Evolutionary conservation across 2,329 filamentous ascomycete species (phyloP).

Genomic region (Trichoderma polysporum): DNA sequence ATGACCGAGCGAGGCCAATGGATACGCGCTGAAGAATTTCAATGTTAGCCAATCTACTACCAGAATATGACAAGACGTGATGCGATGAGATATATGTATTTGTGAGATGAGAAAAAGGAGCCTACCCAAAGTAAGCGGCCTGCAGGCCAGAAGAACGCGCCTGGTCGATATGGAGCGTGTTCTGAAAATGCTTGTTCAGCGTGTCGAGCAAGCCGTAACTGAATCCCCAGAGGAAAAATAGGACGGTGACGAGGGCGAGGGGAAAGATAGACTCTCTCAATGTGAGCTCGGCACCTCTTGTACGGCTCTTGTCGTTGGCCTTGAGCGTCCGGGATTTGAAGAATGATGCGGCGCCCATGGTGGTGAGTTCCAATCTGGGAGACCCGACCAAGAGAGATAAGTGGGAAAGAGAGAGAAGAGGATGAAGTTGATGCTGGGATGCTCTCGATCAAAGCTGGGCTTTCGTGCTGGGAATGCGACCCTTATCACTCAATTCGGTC

Average conservation of each 20-base stretch:
- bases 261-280: slow-evolving; percentile 66
- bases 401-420: not conserved
- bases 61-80: not conserved
- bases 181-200: slow-evolving; percentile 52
- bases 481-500: slow-evolving; percentile 18
- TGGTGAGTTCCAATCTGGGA: not conserved
- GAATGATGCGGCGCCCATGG: slow-evolving; percentile 46
- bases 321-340: slow-evolving; percentile 46
- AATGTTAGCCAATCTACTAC: not conserved
- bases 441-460: not conserved
- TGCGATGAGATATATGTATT: not conserved
- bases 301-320: slow-evolving; percentile 42
- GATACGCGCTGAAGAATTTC: slow-evolving; percentile 54
- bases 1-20: slow-evolving; percentile 65
- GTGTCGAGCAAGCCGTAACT: slow-evolving; percentile 48
- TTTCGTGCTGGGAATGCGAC: slow-evolving; percentile 17
- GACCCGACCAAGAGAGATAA: not conserved
- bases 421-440: not conserved
- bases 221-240: slow-evolving; percentile 51
- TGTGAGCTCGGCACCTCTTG: slow-evolving; percentile 56
- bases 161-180: slow-evolving; percentile 44
- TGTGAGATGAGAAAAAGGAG: slow-evolving; percentile 34
- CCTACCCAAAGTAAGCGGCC: slow-evolving; percentile 57
- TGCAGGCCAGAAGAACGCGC: slow-evolving; percentile 49
- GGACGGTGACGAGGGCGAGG: slow-evolving; percentile 53